Evolutionary conservation across 768 basidiomycete genomes (phyloP).

Genomic region (Tylopilus subfusipes): DNA sequence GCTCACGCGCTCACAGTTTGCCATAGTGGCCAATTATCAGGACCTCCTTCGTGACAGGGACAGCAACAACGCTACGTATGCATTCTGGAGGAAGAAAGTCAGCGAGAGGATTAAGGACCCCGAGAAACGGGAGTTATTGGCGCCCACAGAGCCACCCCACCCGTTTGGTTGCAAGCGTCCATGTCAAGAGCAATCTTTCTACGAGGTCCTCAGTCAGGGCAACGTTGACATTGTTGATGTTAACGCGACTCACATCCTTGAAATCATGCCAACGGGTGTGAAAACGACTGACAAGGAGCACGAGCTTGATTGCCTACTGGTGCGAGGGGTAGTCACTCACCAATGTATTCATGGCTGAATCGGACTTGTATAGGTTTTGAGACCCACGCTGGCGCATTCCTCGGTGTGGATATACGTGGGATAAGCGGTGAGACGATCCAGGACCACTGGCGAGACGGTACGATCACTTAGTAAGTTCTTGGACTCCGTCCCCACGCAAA

Average conservation of each 20-base stretch:
- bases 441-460: conserved; percentile 14
- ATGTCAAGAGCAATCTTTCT: neutral
- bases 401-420: conserved; percentile 12
- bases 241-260: conserved; percentile 4
- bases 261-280: conserved; percentile 7
- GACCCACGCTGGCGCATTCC: neutral
- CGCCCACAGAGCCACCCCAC: neutral
- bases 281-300: conserved; percentile 7
- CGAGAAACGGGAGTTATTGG: neutral
- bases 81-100: conserved; percentile 14
- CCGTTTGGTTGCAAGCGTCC: neutral
- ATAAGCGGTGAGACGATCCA: conserved; percentile 6
- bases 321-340: neutral
- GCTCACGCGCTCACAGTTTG: neutral
- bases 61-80: neutral
- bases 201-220: neutral
- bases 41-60: neutral
- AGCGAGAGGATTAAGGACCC: neutral
- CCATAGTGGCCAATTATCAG: conserved; percentile 7
- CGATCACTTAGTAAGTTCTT: conserved; percentile 13
- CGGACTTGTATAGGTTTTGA: neutral
- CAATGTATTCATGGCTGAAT: neutral
- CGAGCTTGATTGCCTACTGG: conserved; percentile 10
- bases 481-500: neutral
- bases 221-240: conserved; percentile 11